Percentiles rank a stretch among this genome's conserved stretches.
Conservation (phyloP, 2,329 filamentous ascomycete genomes). For the Fusarium devonianum region DNA sequence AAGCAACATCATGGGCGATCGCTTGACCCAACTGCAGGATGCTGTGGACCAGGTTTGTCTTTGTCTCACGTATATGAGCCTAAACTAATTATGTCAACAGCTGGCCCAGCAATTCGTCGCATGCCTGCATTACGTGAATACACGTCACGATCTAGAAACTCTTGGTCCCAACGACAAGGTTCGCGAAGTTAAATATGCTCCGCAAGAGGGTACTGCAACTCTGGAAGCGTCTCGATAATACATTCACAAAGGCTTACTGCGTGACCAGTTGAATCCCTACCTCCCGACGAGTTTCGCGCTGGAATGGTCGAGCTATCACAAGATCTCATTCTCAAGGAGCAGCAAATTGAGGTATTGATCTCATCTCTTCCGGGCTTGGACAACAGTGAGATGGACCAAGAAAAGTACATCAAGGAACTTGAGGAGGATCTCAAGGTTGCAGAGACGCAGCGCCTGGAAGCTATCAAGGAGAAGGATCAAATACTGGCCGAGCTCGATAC, state of each 20-base stretch:
- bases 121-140: conserved; percentile 70
- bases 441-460: conserved; percentile 68
- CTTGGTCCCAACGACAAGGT: conserved; percentile 66
- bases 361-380: conserved; percentile 78
- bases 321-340: conserved; percentile 80
- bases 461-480: conserved; percentile 68
- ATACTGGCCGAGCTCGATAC: conserved; percentile 66
- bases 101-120: conserved; percentile 74
- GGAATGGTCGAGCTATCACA: conserved; percentile 76
- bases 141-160: conserved; percentile 71
- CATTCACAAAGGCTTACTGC: neutral
- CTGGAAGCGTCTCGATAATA: neutral
- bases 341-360: conserved; percentile 82
- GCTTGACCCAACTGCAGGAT: conserved; percentile 84
- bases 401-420: conserved; percentile 68
- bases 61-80: accelerated
- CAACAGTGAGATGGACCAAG: conserved; percentile 79
- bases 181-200: conserved; percentile 63
- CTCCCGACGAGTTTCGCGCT: conserved; percentile 69
- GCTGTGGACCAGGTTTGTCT: conserved; percentile 76
- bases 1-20: conserved; percentile 68
- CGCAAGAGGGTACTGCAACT: conserved; percentile 56
- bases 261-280: conserved; percentile 64
- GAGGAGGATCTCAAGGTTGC: conserved; percentile 70
- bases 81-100: conserved; percentile 48